Base-by-base conservation (phyloP, 371 early-diverging fungal genomes). In the Homolaphlyctis polyrhiza region DNA sequence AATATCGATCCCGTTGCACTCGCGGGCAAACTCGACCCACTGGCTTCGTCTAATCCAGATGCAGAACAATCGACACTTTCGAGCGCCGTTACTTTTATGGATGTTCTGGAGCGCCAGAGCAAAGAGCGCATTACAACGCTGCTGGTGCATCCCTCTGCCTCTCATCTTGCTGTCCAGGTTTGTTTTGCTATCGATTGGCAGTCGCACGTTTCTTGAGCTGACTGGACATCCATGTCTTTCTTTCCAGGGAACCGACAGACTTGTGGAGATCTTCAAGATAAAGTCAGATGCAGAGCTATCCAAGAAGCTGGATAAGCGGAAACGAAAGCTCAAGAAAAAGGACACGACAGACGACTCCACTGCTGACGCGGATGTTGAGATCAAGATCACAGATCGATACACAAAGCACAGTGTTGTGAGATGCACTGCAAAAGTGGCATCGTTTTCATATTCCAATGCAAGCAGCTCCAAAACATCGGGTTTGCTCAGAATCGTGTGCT, bases 221-320 rank as follows among this genome's bases (percentile, higher is more conserved):
- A n/a, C n/a, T n/a, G n/a, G n/a, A n/a, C n/a, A n/a, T n/a, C n/a
- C n/a, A n/a, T n/a, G n/a, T n/a, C n/a, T n/a, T n/a, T n/a, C n/a
- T n/a, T n/a, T n/a, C 21, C 89, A 92, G 65, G 87, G 89, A 4
- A 79, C 85, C 1, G 96, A 94, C 66, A 87, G 87, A 60, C 74
- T 85, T 18, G 81, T 95, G 0, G 95, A 97, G 71, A 64, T 97
- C 35, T 94, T 85, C 74, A 83, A 86, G 60, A 71, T 91, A 51
- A 86, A 90, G 32, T 81, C 87, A 1, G 80, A 82, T 32, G 89
- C 89, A 23, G 89, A 91, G 58, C 81, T 94, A 50, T 84, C 84
- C 50, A 93, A 91, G 72, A 91, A 89, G 78, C 76, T 91, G 65
- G 82, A 83, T 27, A 87, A 96, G 63, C 83, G 92, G 60, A 80